A percentile compares a stretch with the other conserved stretches of the same genome.
Evolutionary conservation across 352 stramenopile genomes (phyloP).

Genomic region (Globisporangium radiosum): DNA sequence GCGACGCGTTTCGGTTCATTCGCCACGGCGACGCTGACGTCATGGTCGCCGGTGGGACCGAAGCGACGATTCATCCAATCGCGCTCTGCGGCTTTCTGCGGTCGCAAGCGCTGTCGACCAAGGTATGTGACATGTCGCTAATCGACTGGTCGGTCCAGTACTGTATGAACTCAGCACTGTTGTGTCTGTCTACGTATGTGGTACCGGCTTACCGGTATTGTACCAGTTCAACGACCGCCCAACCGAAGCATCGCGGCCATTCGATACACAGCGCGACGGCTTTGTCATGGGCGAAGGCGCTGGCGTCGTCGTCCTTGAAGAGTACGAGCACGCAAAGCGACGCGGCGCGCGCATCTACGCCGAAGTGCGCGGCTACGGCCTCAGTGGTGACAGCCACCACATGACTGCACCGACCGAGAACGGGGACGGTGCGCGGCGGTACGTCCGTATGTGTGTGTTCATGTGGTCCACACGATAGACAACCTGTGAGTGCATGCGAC

Average conservation of each 20-base stretch:
- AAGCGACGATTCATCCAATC: slow-evolving; percentile 93
- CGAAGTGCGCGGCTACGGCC: slow-evolving; percentile 93
- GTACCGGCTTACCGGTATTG: too few relatives aligned
- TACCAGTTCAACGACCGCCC: slow-evolving; percentile 91
- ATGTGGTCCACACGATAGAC: slow-evolving; percentile 21
- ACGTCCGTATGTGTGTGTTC: slow-evolving; percentile 14
- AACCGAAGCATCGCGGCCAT: slow-evolving; percentile 89
- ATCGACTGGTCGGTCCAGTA: too few relatives aligned
- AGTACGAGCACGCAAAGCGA: slow-evolving; percentile 89
- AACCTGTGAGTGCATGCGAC: slow-evolving; percentile 24
- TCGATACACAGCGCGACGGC: slow-evolving; percentile 92
- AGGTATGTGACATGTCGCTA: slow-evolving; percentile 24
- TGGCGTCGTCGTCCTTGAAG: slow-evolving; percentile 64
- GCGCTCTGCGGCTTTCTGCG: slow-evolving; percentile 93
- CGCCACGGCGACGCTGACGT: slow-evolving; percentile 87
- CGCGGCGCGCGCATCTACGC: slow-evolving; percentile 92
- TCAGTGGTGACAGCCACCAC: slow-evolving; percentile 96
- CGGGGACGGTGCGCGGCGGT: slow-evolving; percentile 56
- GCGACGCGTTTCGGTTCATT: slow-evolving; percentile 91
- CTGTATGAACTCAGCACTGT: too few relatives aligned
- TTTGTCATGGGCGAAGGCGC: slow-evolving; percentile 95
- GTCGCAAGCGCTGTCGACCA: slow-evolving; percentile 92
- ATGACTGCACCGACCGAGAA: slow-evolving; percentile 69
- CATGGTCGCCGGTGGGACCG: slow-evolving; percentile 95
- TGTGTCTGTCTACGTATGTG: too few relatives aligned